These are phyloP conservation scores for Phytophthora europaea DNA, from an alignment of 352 stramenopile genomes.

Conservation along the genomic window DNA sequence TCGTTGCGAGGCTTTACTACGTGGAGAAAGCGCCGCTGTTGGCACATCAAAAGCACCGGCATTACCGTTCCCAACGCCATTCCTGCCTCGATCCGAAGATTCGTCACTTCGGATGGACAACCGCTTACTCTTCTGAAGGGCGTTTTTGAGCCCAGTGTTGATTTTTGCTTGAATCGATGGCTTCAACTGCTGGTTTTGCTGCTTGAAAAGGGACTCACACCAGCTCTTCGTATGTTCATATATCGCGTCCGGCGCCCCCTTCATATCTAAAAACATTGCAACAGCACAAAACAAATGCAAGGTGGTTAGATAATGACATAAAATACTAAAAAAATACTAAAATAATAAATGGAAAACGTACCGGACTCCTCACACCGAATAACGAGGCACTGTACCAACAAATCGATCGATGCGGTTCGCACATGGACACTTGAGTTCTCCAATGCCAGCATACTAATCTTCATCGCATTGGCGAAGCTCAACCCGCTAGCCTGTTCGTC, in stretches of 20 bases:
- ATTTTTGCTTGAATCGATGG: conserved; percentile 85
- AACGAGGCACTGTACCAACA: conserved; percentile 78
- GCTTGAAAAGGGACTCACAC: conserved; percentile 78
- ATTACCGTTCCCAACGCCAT: conserved; percentile 7
- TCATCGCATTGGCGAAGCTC: conserved; percentile 67
- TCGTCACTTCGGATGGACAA: conserved; percentile 37
- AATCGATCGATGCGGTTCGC: conserved; percentile 70
- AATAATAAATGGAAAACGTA: conserved; percentile 22
- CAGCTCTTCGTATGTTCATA: conserved; percentile 83
- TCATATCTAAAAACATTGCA: conserved; percentile 50
- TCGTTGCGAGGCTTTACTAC: conserved; percentile 63
- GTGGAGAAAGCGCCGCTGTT: conserved; percentile 38
- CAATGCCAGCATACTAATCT: conserved; percentile 67
- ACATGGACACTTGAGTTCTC: conserved; percentile 87
- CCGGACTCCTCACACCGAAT: conserved; percentile 82
- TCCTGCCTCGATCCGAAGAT: conserved; percentile 6
- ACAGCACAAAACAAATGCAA: background rate
- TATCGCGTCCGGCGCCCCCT: conserved; percentile 63
- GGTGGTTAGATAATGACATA: background rate
- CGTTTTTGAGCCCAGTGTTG: conserved; percentile 81
- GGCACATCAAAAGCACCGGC: conserved; percentile 33
- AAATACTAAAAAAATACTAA: background rate
- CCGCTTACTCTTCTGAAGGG: conserved; percentile 74
- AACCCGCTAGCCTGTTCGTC: conserved; percentile 65
- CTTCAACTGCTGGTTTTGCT: conserved; percentile 76